Evolutionary conservation across 352 stramenopile species (phyloP).

Genomic region (Globisporangium parvum): DNA sequence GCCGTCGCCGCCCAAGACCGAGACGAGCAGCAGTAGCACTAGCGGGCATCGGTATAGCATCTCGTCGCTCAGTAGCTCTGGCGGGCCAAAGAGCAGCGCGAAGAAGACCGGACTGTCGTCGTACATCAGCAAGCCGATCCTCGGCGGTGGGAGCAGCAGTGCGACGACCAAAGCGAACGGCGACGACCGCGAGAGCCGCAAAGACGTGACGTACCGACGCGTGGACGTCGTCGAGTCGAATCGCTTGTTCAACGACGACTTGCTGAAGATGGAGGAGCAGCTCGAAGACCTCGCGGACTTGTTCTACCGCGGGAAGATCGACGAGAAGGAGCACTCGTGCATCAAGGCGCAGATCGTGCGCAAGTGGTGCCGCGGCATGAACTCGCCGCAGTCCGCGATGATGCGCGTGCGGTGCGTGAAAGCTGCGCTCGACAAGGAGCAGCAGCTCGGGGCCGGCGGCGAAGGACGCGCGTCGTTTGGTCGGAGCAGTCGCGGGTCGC

Average conservation of each 20-base stretch:
- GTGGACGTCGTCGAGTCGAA: conserved; percentile 67
- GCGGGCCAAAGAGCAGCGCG: conserved; percentile 15
- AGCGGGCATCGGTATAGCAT: conserved; percentile 27
- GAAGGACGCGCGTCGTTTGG: conserved; percentile 14
- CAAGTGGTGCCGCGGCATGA: conserved; percentile 78
- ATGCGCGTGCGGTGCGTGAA: conserved; percentile 63
- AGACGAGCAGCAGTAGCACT: conserved; percentile 12
- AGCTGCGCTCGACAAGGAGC: conserved; percentile 25
- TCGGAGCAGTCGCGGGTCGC: conserved; percentile 17
- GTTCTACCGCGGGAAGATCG: conserved; percentile 73
- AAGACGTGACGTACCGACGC: conserved; percentile 54
- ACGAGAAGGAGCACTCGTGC: conserved; percentile 82
- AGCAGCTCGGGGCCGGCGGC: not conserved
- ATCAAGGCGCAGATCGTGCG: conserved; percentile 78
- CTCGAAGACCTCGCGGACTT: conserved; percentile 63
- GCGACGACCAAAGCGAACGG: conserved; percentile 8
- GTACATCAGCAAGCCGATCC: conserved; percentile 58
- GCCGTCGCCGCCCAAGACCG: conserved; percentile 48
- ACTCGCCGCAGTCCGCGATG: conserved; percentile 76
- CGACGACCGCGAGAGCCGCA: conserved; percentile 35
- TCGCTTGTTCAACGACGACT: conserved; percentile 53
- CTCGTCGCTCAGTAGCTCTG: conserved; percentile 25
- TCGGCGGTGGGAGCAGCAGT: conserved; percentile 25
- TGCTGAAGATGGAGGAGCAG: conserved; percentile 80
- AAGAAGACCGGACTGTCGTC: conserved; percentile 35